Evolutionary conservation across 495 filamentous ascomycete genomes (phyloP).

Genomic region (Talaromyces thailandensis): DNA sequence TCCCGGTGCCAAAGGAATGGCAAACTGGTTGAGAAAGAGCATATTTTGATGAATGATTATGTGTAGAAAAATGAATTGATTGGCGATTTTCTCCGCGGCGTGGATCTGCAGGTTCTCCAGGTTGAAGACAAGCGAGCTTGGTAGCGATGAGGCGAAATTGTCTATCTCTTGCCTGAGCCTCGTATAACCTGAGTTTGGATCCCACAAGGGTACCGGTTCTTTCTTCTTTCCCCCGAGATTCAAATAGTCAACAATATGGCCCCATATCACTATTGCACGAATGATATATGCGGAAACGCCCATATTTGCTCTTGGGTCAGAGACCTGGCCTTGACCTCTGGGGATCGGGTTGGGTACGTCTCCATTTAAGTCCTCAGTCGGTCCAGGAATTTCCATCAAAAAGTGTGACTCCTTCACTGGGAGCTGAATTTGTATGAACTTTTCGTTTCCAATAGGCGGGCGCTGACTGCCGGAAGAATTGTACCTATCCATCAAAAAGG

Average conservation of each 20-base stretch:
- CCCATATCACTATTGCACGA: conserved; percentile 79
- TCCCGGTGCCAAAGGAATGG: conserved; percentile 62
- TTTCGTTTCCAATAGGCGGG: conserved; percentile 85
- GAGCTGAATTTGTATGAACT: conserved; percentile 78
- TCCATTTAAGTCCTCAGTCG: conserved; percentile 78
- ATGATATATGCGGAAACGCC: conserved; percentile 90
- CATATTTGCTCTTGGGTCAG: conserved; percentile 75
- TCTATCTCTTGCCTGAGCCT: conserved; percentile 62
- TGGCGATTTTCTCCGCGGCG: conserved; percentile 72
- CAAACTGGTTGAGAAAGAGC: conserved; percentile 84
- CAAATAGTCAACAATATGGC: conserved; percentile 78
- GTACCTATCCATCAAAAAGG: conserved; percentile 94
- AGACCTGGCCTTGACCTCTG: conserved; percentile 52
- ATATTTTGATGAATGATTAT: conserved; percentile 83
- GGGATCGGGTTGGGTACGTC: conserved; percentile 56
- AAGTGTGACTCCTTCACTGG: conserved; percentile 87
- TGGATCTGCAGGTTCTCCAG: conserved; percentile 78
- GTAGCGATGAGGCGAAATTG: conserved; percentile 60
- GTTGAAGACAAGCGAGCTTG: conserved; percentile 60
- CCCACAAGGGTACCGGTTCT: conserved; percentile 72
- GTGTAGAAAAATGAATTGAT: conserved; percentile 92
- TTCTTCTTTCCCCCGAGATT: conserved; percentile 85
- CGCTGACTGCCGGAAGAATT: conserved; percentile 93
- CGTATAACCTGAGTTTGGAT: conserved; percentile 64
- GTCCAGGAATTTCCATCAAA: conserved; percentile 80